Base-by-base conservation (phyloP, 345 rosid genomes). In the Lagerstroemia speciosa region DNA sequence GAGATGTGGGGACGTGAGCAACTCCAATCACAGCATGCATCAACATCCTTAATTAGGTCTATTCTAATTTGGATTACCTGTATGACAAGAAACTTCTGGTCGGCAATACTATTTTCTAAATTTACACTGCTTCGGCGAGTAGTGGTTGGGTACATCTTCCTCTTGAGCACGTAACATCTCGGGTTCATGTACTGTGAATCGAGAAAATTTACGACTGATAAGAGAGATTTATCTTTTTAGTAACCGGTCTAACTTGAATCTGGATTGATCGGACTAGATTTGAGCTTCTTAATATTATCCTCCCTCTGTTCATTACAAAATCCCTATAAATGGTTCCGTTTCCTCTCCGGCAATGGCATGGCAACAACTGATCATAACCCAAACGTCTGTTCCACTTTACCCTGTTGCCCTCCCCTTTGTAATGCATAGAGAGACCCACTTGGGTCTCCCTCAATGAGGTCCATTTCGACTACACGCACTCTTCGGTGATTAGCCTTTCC, bases 1-100 rank as follows among this genome's bases (percentile, higher is more conserved):
- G 61, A 55, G 61, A 55, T 55, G 61, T 26, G 31, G 61, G 61
- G 61, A 55, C 31, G 61, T 55, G 61, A 55, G 30, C 46, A n/a
- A 64, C 16, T 20, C 46, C 29, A 64, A 64, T n/a, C n/a, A n/a
- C n/a, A n/a, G n/a, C n/a, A n/a, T n/a, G n/a, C 67, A 34, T 64
- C 67, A 11, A 34, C 29, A 20, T 34, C 40, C 40, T 64, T 64
- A 40, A n/a, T 36, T n/a, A 20, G 27, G 26, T 32, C 16, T 7
- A 36, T 64, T 64, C 45, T 37, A 64, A 34, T 36, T 12, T 2
- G 22, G 26, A 34, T 64, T 22, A n/a, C 86, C 72, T 71, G 26
- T 69, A 37, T 68, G 77, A 69, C 87, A 83, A 82, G 85, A 74
- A 86, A 80, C 84, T 73, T 55, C 34, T 79, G 78, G 86, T 78